phyloP scores from a whole-genome alignment of 1,284 basidiomycete species.

The Mycosarcoma mackinlayi region DNA sequence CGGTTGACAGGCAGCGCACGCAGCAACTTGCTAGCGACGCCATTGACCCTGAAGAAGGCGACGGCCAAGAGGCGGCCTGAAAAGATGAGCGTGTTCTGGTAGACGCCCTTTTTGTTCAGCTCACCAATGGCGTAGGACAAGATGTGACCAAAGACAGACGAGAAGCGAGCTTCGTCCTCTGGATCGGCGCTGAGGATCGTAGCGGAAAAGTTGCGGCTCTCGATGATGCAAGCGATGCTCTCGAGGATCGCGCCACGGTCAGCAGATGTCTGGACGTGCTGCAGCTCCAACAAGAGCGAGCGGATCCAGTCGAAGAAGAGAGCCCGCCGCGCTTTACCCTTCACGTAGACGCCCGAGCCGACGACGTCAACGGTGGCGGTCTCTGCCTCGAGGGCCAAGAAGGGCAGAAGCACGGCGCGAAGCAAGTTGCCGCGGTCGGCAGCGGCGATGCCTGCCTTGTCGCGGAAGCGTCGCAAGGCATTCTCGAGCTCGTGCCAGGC shows the following conservation, averaged over 20 bases:
- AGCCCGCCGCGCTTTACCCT: constrained; percentile 48
- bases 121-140: constrained; percentile 63
- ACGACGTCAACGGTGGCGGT: constrained; percentile 48
- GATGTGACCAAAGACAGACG: constrained; percentile 60
- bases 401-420: constrained; percentile 58
- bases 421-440: constrained; percentile 58
- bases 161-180: constrained; percentile 56
- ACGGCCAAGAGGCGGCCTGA: constrained; percentile 61
- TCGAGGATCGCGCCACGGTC: constrained; percentile 64
- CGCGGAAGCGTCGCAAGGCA: constrained; percentile 54
- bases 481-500: constrained; percentile 63
- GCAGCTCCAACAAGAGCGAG: constrained; percentile 56
- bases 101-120: constrained; percentile 66
- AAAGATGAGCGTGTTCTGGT: constrained; percentile 65
- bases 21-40: constrained; percentile 62
- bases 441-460: constrained; percentile 15
- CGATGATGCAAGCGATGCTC: constrained; percentile 64
- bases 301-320: constrained; percentile 66
- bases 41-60: constrained; percentile 60
- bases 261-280: constrained; percentile 62
- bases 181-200: constrained; percentile 44
- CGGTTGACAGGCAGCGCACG: constrained; percentile 63
- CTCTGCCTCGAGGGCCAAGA: constrained; percentile 63
- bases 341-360: constrained; percentile 38
- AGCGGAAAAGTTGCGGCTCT: constrained; percentile 58